A percentile compares a stretch with the other conserved stretches of the same genome.
Conservation (phyloP, 495 filamentous ascomycete species). For the Pyrenula aspistea region DNA sequence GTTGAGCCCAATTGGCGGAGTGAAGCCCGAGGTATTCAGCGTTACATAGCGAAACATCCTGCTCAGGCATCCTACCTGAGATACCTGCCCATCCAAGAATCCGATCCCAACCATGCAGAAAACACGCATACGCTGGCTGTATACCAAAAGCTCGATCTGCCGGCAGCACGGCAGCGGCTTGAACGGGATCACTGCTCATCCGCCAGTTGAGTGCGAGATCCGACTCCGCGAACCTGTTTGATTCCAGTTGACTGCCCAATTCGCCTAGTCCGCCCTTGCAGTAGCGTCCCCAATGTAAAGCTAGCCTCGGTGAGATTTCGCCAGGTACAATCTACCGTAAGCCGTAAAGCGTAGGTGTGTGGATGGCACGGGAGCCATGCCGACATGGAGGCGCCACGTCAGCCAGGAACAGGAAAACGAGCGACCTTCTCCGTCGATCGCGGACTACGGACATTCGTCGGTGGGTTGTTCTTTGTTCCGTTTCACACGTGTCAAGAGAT, state of each 20-base stretch:
- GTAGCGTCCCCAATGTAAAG: too few species aligned
- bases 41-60: too few species aligned
- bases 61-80: too few species aligned
- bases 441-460: neutral
- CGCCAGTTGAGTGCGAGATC: neutral
- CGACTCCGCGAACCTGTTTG: neutral
- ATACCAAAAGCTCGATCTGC: neutral
- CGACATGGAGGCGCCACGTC: neutral
- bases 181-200: neutral
- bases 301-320: too few species aligned
- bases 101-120: too few species aligned
- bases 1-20: too few species aligned
- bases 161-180: neutral
- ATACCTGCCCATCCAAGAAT: too few species aligned
- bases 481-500: too few species aligned
- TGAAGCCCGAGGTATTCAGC: too few species aligned
- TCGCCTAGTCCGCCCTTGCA: neutral
- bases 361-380: neutral
- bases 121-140: too few species aligned
- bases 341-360: neutral
- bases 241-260: neutral
- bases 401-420: slow-evolving; percentile 1
- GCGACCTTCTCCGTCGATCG: neutral
- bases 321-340: too few species aligned
- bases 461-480: neutral